A percentile compares a stretch with the other conserved stretches of the same genome.
phyloP scores from a whole-genome alignment of 2,329 filamentous ascomycete genomes.

The Biscogniauxia mediterranea region DNA sequence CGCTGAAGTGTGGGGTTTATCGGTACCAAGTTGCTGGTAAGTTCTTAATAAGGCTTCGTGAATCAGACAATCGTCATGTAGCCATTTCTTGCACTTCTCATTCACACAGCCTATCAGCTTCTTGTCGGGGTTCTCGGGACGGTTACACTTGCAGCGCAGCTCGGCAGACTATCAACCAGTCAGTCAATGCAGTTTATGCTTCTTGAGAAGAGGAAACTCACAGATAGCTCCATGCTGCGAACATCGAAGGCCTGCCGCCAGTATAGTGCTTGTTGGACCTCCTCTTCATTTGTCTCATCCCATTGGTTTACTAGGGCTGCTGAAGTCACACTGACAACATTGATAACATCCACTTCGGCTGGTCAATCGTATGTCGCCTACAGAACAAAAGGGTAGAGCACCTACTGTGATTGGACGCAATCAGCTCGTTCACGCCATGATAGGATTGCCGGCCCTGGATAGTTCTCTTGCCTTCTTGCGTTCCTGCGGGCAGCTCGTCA shows the following conservation, averaged over 20 bases:
- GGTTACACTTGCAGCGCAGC: slow-evolving; percentile 56
- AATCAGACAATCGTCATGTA: slow-evolving; percentile 62
- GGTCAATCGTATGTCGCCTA: not conserved
- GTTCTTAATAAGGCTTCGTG: slow-evolving; percentile 52
- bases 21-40: slow-evolving; percentile 48
- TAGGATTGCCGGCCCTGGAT: slow-evolving; percentile 61
- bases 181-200: slow-evolving; percentile 18
- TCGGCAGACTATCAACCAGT: slow-evolving; percentile 45
- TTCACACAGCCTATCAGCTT: slow-evolving; percentile 58
- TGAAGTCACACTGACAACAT: slow-evolving; percentile 66
- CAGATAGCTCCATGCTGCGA: slow-evolving; percentile 56
- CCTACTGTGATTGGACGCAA: slow-evolving; percentile 70
- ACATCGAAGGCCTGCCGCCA: slow-evolving; percentile 65
- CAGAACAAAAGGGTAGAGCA: slow-evolving; percentile 3
- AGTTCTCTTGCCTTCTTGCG: slow-evolving; percentile 48
- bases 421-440: slow-evolving; percentile 65
- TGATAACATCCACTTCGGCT: slow-evolving; percentile 66
- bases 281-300: slow-evolving; percentile 67
- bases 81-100: slow-evolving; percentile 56
- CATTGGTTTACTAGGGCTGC: slow-evolving; percentile 63
- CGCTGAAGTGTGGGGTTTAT: slow-evolving; percentile 46
- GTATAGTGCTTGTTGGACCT: slow-evolving; percentile 57
- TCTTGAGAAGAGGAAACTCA: slow-evolving; percentile 35
- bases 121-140: slow-evolving; percentile 62
- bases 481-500: slow-evolving; percentile 62